A percentile compares a stretch with the other conserved stretches of the same genome.
phyloP scores from a whole-genome alignment of 805 yeast species.

The Kuraishia ogatae region DNA sequence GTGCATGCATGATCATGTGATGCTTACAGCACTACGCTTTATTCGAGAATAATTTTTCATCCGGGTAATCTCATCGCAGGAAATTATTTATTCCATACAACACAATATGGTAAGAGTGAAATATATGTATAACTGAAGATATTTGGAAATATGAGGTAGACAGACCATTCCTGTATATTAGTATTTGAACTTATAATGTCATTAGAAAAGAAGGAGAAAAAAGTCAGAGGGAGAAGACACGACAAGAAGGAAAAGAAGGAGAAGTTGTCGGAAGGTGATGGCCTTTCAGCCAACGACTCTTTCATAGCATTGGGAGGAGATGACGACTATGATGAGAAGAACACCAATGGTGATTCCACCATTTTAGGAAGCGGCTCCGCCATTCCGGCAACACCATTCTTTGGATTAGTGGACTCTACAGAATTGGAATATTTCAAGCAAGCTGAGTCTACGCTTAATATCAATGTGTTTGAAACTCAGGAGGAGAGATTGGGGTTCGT shows the following conservation, averaged over 20 bases:
- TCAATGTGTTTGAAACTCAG: constrained; percentile 64
- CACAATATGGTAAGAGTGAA: neutral
- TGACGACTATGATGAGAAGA: constrained; percentile 1
- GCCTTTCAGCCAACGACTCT: constrained; percentile 1
- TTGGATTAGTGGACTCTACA: constrained; percentile 75
- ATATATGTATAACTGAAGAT: neutral
- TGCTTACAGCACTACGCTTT: neutral
- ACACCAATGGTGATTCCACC: neutral
- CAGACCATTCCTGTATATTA: neutral
- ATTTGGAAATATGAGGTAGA: neutral
- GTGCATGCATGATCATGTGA: neutral
- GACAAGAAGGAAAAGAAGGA: constrained; percentile 9
- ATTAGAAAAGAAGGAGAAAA: constrained; percentile 1
- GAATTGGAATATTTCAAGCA: constrained; percentile 90
- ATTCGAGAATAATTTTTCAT: neutral
- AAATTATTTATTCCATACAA: neutral
- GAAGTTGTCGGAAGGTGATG: neutral
- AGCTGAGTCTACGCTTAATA: constrained; percentile 79
- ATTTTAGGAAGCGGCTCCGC: constrained; percentile 1
- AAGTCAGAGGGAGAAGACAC: constrained; percentile 25
- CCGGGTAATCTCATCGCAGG: neutral
- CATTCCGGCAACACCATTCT: constrained; percentile 39
- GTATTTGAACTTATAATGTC: neutral
- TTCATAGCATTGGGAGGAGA: constrained; percentile 2
- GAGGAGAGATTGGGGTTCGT: constrained; percentile 74